Evolutionary conservation across 176 grass and related monocot genomes (phyloP).

Genomic region (Rhynchospora tenuis): DNA sequence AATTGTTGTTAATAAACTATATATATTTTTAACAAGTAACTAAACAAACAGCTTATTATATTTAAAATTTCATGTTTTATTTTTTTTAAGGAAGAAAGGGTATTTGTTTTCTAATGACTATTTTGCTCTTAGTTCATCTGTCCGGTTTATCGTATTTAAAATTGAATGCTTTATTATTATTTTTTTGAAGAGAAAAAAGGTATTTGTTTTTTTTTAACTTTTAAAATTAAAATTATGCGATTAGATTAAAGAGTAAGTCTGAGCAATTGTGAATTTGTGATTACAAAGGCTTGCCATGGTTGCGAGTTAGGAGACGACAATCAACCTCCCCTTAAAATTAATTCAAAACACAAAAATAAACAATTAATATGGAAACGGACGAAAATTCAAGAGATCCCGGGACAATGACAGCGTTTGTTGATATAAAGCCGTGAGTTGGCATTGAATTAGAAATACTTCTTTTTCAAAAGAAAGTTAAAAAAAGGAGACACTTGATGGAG

Average conservation of each 20-base stretch:
- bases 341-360: background rate
- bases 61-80: too few species aligned
- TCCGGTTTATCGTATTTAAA: too few species aligned
- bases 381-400: background rate
- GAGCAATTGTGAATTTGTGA: too few species aligned
- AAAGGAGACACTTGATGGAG: background rate
- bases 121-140: too few species aligned
- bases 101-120: too few species aligned
- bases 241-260: too few species aligned
- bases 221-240: too few species aligned
- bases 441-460: background rate
- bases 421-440: background rate
- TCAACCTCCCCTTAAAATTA: background rate
- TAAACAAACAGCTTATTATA: background rate
- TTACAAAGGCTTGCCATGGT: background rate
- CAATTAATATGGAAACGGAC: background rate
- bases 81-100: too few species aligned
- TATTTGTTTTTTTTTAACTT: too few species aligned
- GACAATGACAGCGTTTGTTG: background rate
- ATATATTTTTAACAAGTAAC: background rate
- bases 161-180: too few species aligned
- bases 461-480: background rate
- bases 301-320: background rate
- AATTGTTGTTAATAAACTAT: background rate
- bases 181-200: too few species aligned